Base-by-base conservation (phyloP, 208 protist genomes). In the Angomonas ambiguus region DNA sequence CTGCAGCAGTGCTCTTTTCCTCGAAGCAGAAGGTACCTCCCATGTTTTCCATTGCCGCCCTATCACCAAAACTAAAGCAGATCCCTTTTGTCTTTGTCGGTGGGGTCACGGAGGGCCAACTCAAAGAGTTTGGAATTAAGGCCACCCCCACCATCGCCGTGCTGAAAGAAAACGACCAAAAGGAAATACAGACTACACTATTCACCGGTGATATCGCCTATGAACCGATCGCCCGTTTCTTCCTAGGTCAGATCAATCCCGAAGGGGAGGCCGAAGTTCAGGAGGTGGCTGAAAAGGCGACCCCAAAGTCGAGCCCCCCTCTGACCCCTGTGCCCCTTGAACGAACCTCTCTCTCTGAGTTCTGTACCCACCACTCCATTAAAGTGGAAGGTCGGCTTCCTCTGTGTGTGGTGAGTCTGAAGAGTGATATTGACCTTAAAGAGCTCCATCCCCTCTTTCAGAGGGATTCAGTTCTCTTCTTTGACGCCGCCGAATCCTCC, bases 11-110 rank as follows among this genome's bases (percentile, higher is more conserved):
- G 28, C 71, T 97, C 34, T 90, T 97, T 63, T 92, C 87, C 5
- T 56, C 80, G 0, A 95, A 95, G 74, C 30, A 31, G 10, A 87
- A 83, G 65, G 76, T 92, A 32, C 88, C 92, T 24, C 80, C 92
- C 1, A 80, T 95, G 59, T 80, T 92, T 24, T 85, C 87, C 49
- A 83, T 97, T 6, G 65, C 95, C 38, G 72, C 86, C 3, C 53
- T 80, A 18, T 95, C 92, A 11, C 76, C 79, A 33, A 71, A 79
- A 56, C 76, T 97, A n/a, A 34, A 42, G 31, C 51, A 80, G 31
- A 64, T 95, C 55, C 79, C 84, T 18, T 90, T 95, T 59, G 77
- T 79, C 25, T 94, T 96, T 76, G 69, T 80, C 38, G 76, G 82
- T 1, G 63, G 38, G 3, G 69, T 72, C 32, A 65, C 53, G 0